phyloP scores from a whole-genome alignment of 2,329 filamentous ascomycete genomes.

The Blastomyces gilchristii region DNA sequence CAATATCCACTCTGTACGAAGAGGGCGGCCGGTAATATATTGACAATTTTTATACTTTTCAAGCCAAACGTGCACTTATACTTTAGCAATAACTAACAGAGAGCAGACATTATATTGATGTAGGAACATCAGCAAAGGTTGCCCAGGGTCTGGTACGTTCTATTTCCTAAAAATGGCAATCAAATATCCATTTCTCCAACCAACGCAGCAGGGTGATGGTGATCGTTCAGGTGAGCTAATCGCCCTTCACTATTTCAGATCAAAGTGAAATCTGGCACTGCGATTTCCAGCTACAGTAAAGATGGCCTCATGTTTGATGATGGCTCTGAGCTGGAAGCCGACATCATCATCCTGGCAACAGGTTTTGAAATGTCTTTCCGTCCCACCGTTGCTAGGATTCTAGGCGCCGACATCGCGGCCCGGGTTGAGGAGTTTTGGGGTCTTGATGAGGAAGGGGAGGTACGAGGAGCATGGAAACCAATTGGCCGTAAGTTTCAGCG shows the following conservation, averaged over 20 bases:
- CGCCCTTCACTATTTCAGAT: slow-evolving; percentile 25
- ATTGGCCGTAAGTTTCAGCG: slow-evolving; percentile 26
- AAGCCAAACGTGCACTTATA: too few species aligned
- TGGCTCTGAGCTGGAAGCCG: slow-evolving; percentile 34
- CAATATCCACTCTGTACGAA: slow-evolving; percentile 32
- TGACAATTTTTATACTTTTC: background rate
- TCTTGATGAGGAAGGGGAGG: slow-evolving; percentile 39
- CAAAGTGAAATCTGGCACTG: slow-evolving; percentile 33
- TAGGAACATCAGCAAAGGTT: slow-evolving; percentile 36
- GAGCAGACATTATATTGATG: slow-evolving; percentile 33
- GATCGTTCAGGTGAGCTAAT: background rate
- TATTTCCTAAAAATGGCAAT: background rate
- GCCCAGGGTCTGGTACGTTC: slow-evolving; percentile 25
- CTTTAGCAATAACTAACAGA: background rate
- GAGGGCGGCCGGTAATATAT: slow-evolving; percentile 38
- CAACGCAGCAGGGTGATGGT: background rate
- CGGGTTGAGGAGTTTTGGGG: slow-evolving; percentile 38
- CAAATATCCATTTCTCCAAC: background rate
- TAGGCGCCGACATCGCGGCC: slow-evolving; percentile 34
- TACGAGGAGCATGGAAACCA: slow-evolving; percentile 34
- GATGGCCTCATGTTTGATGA: slow-evolving; percentile 37
- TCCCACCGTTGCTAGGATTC: slow-evolving; percentile 28
- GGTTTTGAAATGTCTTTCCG: slow-evolving; percentile 39
- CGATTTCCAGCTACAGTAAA: slow-evolving; percentile 28
- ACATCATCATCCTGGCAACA: slow-evolving; percentile 40